Conservation (phyloP, 1,139 yeast species). For the Pichia norvegensis region DNA sequence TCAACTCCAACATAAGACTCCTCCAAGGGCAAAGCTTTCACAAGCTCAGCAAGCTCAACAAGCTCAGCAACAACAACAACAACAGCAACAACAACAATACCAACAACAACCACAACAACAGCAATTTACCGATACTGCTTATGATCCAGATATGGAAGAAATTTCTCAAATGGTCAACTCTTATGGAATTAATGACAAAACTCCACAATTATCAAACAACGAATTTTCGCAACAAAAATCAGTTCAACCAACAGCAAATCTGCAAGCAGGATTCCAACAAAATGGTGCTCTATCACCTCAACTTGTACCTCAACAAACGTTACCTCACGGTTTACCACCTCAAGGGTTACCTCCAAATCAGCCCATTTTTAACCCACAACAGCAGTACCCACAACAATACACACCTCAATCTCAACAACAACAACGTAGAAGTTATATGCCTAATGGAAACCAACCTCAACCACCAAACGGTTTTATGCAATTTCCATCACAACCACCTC, state of each 20-base stretch:
- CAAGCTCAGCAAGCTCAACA: constrained; percentile 5
- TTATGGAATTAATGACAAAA: constrained; percentile 9
- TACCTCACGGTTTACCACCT: constrained; percentile 28
- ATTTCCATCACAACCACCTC: background rate
- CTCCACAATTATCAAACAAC: constrained; percentile 3
- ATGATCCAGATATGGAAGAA: constrained; percentile 18
- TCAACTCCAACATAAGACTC: constrained; percentile 11
- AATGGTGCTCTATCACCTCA: constrained; percentile 15
- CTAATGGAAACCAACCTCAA: constrained; percentile 2
- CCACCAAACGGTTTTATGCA: background rate
- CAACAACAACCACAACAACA: constrained; percentile 9
- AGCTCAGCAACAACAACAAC: constrained; percentile 10
- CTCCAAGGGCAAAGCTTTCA: constrained; percentile 9
- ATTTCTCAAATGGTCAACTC: constrained; percentile 13
- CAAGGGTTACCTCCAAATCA: constrained; percentile 27
- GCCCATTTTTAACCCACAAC: constrained; percentile 19
- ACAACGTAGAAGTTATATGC: constrained; percentile 8
- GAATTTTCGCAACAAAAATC: constrained; percentile 2
- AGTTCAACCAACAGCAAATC: constrained; percentile 12
- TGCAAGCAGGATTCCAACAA: background rate
- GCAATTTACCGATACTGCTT: constrained; percentile 12
- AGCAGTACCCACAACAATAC: constrained; percentile 8
- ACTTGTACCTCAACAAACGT: constrained; percentile 23
- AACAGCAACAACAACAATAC: constrained; percentile 7
- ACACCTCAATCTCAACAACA: background rate